These are phyloP conservation scores for Geotrichum bryndzae DNA, from an alignment of 1,139 yeast genomes.

Conservation along the genomic window DNA sequence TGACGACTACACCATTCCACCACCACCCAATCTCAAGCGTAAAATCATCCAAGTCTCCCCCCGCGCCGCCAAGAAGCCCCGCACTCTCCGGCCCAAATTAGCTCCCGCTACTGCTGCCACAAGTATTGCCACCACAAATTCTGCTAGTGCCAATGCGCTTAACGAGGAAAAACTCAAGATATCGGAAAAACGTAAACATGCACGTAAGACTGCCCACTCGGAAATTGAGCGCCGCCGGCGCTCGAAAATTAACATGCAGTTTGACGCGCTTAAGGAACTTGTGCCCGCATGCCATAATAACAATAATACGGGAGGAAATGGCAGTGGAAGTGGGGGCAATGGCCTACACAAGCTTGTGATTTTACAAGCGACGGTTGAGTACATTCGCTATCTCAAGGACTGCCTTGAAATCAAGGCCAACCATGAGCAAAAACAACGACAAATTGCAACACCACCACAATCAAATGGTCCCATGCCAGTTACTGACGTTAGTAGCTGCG, in stretches of 20 bases:
- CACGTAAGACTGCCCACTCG: slow-evolving; percentile 61
- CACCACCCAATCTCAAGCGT: slow-evolving; percentile 4
- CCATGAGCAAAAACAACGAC: slow-evolving; percentile 1
- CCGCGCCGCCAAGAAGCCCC: neutral
- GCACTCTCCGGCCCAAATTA: neutral
- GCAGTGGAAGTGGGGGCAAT: slow-evolving; percentile 33
- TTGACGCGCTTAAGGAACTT: slow-evolving; percentile 69
- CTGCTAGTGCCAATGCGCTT: neutral
- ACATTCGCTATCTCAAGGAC: slow-evolving; percentile 59
- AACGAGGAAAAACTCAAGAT: neutral
- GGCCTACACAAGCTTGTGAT: slow-evolving; percentile 79
- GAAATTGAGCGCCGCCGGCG: slow-evolving; percentile 76
- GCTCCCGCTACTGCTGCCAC: neutral
- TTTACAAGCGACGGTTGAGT: slow-evolving; percentile 73
- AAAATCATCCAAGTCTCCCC: slow-evolving; percentile 3
- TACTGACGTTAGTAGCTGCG: neutral
- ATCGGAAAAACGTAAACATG: slow-evolving; percentile 36
- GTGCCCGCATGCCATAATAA: slow-evolving; percentile 60
- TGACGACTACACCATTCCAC: neutral
- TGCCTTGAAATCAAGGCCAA: slow-evolving; percentile 24
- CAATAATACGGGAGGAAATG: slow-evolving; percentile 10
- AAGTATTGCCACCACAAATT: neutral
- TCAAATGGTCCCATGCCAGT: neutral
- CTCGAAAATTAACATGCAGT: slow-evolving; percentile 72
- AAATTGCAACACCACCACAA: neutral